Conservation (phyloP, 305 asterid species). For the Plantago rigida region DNA sequence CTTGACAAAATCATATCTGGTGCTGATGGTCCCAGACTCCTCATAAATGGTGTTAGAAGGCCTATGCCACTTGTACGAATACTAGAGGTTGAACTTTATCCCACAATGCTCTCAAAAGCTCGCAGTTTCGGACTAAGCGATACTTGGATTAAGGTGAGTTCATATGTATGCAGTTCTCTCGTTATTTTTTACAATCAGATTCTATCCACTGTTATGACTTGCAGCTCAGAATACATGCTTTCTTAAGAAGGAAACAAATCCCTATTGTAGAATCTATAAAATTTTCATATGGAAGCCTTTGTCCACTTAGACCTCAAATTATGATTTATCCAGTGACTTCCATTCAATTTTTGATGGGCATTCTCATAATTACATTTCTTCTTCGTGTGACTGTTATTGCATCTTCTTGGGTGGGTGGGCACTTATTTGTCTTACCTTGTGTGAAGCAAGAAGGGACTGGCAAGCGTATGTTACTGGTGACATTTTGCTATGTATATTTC, state of each 20-base stretch:
- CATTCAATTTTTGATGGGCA: neutral
- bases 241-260: neutral
- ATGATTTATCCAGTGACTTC: neutral
- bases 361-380: no score
- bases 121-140: constrained; percentile 94
- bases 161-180: constrained; percentile 17
- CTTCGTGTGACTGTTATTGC: no score
- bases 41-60: constrained; percentile 71
- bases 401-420: no score
- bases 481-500: no score
- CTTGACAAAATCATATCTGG: constrained; percentile 63
- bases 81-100: constrained; percentile 90
- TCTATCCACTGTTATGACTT: constrained; percentile 5
- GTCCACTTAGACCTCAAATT: neutral
- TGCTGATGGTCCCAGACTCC: constrained; percentile 55
- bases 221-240: neutral
- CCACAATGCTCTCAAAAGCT: constrained; percentile 95
- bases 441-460: no score
- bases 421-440: no score
- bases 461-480: no score
- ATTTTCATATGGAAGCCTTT: neutral
- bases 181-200: constrained; percentile 16
- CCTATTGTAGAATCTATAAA: neutral
- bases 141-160: constrained; percentile 80
- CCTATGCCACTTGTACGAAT: constrained; percentile 85